Evolutionary conservation across 352 stramenopile species (phyloP), one percentile per base, ranked within the genome.

Genomic region (Globisporangium barbulae): DNA sequence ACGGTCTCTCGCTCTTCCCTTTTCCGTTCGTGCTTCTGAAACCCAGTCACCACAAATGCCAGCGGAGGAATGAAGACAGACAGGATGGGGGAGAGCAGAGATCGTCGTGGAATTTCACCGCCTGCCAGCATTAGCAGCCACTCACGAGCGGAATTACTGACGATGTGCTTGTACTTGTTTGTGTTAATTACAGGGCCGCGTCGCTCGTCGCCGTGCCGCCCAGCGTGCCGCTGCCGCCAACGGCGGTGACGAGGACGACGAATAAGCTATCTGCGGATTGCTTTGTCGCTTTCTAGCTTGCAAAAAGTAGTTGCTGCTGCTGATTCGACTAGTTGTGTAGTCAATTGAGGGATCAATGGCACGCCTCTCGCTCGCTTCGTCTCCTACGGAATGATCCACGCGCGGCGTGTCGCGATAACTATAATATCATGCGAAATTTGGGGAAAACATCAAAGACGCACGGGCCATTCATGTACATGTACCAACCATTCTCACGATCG

Each of bases 121-220:
- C 48, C 30, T 28, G 13, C 48, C 48, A 22, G 48, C 28, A 47
- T 5, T 17, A 41, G 22, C 47, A 53, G 22, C 9, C 17, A 6
- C n/a, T 7, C 30, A 41, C 3, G 17, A 35, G 22, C 21, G 28
- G 22, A 28, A 37, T 37, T 13, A 19, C 59, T 64, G 49, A 64
- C 49, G 9, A 28, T 52, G 25, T 65, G 1, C 33, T 19, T 65
- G 25, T 41, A 17, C 33, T 17, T 64, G 25, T 41, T 33, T 52
- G 48, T 61, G 55, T 39, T 3, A 41, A 25, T 62, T 70, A 65
- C 63, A 87, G 63, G 97, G 97, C 78, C 96, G 97, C 83, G 94
- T 99, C 66, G 96, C 97, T 57, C 89, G 96, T 83, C 92, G 97
- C 79, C 86, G 97, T 78, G 94, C 94, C 59, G 95, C 94, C 25